Evolutionary conservation across 1,284 basidiomycete species (phyloP).

Genomic region (Omphalotus olearius): DNA sequence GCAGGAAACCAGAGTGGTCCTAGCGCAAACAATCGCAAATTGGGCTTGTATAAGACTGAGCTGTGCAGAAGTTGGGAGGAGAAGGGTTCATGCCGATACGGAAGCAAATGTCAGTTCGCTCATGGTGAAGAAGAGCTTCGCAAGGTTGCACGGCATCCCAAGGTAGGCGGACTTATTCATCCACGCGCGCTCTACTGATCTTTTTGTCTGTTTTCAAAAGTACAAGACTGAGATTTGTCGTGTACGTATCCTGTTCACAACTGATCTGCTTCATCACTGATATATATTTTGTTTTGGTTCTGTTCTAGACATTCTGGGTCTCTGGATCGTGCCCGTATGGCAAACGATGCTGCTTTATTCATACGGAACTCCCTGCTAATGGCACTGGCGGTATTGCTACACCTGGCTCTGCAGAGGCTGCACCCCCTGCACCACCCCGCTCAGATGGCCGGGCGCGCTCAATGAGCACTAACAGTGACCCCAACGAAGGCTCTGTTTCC

Average conservation of each 20-base stretch:
- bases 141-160: slow-evolving; percentile 78
- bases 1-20: slow-evolving; percentile 50
- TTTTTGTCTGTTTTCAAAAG: slow-evolving; percentile 33
- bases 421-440: slow-evolving; percentile 43
- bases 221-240: slow-evolving; percentile 93
- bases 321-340: slow-evolving; percentile 89
- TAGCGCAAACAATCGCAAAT: slow-evolving; percentile 83
- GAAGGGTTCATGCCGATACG: slow-evolving; percentile 85
- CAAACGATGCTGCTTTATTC: slow-evolving; percentile 87
- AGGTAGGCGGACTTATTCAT: slow-evolving; percentile 43
- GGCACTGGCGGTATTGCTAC: slow-evolving; percentile 22
- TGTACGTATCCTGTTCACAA: slow-evolving; percentile 38
- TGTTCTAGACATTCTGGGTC: slow-evolving; percentile 78
- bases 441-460: slow-evolving; percentile 65
- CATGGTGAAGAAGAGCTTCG: slow-evolving; percentile 87
- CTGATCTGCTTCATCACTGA: slow-evolving; percentile 15
- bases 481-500: slow-evolving; percentile 65
- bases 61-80: slow-evolving; percentile 92
- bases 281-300: neutral
- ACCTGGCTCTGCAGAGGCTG: slow-evolving; percentile 44
- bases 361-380: slow-evolving; percentile 67
- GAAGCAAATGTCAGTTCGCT: slow-evolving; percentile 85
- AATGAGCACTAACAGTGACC: slow-evolving; percentile 68
- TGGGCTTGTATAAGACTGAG: slow-evolving; percentile 89
- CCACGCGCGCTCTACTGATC: slow-evolving; percentile 10